phyloP scores from a whole-genome alignment of 164 flowering plant species.

The Warburgia ugandensis region DNA sequence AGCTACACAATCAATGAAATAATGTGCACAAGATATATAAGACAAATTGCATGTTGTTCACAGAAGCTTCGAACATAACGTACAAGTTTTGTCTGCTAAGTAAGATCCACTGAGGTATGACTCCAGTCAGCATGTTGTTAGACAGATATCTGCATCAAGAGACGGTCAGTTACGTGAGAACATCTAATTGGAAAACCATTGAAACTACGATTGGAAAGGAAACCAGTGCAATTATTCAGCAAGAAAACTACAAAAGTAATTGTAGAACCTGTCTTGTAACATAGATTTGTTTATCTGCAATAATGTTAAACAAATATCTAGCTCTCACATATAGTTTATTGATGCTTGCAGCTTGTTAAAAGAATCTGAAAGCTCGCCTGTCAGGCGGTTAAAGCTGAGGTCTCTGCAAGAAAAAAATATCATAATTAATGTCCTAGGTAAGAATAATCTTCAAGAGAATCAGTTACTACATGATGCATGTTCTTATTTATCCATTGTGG shows the following conservation, averaged over 20 bases:
- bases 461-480: too few relatives aligned
- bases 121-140: constrained; percentile 55
- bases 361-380: constrained; percentile 58
- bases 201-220: neutral
- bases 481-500: too few relatives aligned
- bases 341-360: too few relatives aligned
- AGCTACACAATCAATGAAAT: too few relatives aligned
- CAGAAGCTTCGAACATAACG: constrained; percentile 14
- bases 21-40: too few relatives aligned
- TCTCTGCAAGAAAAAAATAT: constrained; percentile 27
- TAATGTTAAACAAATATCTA: constrained; percentile 7
- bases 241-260: neutral
- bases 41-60: neutral
- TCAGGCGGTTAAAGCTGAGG: constrained; percentile 58
- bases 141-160: too few relatives aligned
- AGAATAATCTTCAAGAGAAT: too few relatives aligned
- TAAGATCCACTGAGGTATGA: constrained; percentile 38
- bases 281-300: constrained; percentile 7
- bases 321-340: too few relatives aligned
- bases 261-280: constrained; percentile 10
- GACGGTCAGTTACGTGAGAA: too few relatives aligned
- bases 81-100: constrained; percentile 28
- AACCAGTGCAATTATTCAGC: neutral
- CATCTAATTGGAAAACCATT: neutral
- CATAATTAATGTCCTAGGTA: too few relatives aligned